These are phyloP conservation scores for Calendula officinalis DNA, from an alignment of 129 eudicot species.

Conservation along the genomic window DNA sequence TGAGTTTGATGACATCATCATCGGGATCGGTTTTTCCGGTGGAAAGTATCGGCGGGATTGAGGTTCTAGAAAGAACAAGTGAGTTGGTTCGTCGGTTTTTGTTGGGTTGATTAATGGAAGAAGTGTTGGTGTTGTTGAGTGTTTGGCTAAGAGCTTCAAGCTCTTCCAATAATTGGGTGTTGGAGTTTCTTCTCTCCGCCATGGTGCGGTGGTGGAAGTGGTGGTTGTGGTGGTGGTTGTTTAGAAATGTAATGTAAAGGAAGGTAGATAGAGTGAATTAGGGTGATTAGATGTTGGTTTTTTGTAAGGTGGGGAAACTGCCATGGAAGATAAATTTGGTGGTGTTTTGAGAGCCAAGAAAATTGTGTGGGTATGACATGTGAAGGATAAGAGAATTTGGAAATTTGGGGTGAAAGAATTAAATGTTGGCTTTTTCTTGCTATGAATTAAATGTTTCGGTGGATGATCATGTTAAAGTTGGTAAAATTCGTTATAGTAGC, in stretches of 20 bases:
- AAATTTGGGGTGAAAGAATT: slow-evolving; percentile 23
- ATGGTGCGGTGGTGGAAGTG: slow-evolving; percentile 19
- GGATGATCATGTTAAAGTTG: neutral
- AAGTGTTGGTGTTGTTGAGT: slow-evolving; percentile 56
- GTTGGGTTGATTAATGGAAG: slow-evolving; percentile 23
- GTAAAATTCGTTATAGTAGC: neutral
- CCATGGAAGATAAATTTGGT: slow-evolving; percentile 34
- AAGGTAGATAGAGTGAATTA: slow-evolving; percentile 5
- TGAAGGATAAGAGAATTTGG: slow-evolving; percentile 36
- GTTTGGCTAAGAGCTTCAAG: slow-evolving; percentile 78
- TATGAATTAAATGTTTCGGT: neutral
- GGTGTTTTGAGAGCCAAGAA: slow-evolving; percentile 57
- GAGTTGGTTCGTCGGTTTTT: slow-evolving; percentile 72
- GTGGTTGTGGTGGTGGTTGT: neutral
- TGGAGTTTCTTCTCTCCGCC: slow-evolving; percentile 71
- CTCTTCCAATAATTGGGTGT: slow-evolving; percentile 67
- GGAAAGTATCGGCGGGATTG: slow-evolving; percentile 52
- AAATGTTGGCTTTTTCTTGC: slow-evolving; percentile 13
- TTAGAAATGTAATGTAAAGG: neutral
- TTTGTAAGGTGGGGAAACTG: slow-evolving; percentile 45
- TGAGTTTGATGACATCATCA: slow-evolving; percentile 27
- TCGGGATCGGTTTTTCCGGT: slow-evolving; percentile 27
- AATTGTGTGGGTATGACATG: slow-evolving; percentile 43
- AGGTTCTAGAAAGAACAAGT: slow-evolving; percentile 65
- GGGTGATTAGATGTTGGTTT: slow-evolving; percentile 15